Evolutionary conservation across 2,329 filamentous ascomycete genomes (phyloP).

Genomic region (Ceratocystis colombiana): DNA sequence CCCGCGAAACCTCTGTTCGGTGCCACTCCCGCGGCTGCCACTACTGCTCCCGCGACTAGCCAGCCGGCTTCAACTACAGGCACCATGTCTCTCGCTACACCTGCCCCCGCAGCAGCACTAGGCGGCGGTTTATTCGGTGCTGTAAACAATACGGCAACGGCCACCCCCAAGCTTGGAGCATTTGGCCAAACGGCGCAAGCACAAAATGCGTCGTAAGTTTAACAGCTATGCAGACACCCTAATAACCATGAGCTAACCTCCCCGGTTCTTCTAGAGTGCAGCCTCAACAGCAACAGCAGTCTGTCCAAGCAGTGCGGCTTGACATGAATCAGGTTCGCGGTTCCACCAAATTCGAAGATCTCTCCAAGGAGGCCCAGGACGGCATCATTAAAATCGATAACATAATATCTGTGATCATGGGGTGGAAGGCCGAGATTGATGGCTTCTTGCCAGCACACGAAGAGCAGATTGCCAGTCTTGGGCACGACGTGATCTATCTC

Average conservation of each 20-base stretch:
- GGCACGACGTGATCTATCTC: slow-evolving; percentile 41
- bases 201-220: background rate
- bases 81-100: background rate
- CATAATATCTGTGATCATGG: slow-evolving; percentile 69
- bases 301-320: slow-evolving; percentile 63
- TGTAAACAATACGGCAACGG: slow-evolving; percentile 12
- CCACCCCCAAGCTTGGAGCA: slow-evolving; percentile 14
- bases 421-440: slow-evolving; percentile 65
- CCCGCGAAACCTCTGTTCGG: slow-evolving; percentile 28
- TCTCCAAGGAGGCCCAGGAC: slow-evolving; percentile 69
- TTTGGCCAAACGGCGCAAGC: slow-evolving; percentile 16
- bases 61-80: slow-evolving; percentile 17
- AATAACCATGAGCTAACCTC: background rate
- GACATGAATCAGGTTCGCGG: slow-evolving; percentile 68
- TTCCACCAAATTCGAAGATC: slow-evolving; percentile 85
- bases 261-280: slow-evolving; percentile 11
- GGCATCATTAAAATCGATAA: slow-evolving; percentile 69
- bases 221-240: background rate
- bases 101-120: slow-evolving; percentile 27
- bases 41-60: slow-evolving; percentile 24
- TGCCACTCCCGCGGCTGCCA: background rate
- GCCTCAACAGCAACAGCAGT: slow-evolving; percentile 38
- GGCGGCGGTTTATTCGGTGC: slow-evolving; percentile 24
- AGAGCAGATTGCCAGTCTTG: slow-evolving; percentile 39
- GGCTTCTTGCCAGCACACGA: slow-evolving; percentile 52